Conservation (phyloP, 352 stramenopile genomes). For the Globisporangium cylindrosporum region DNA sequence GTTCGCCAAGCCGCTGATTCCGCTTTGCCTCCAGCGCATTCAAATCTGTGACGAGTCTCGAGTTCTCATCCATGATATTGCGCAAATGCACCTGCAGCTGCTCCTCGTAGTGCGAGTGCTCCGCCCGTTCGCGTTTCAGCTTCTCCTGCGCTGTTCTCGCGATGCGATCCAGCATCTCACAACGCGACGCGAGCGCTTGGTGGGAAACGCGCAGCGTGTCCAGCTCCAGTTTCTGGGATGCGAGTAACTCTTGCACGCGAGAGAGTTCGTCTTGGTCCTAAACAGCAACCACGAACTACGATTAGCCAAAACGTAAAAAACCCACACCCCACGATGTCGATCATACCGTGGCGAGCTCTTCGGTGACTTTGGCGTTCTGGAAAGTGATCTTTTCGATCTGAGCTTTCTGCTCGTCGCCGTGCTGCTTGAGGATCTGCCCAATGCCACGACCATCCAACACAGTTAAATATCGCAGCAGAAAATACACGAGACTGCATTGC, state of each 20-base stretch:
- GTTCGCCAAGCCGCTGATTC: conserved; percentile 11
- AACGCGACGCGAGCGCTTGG: conserved; percentile 36
- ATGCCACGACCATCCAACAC: neutral
- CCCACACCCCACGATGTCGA: neutral
- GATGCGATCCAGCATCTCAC: conserved; percentile 58
- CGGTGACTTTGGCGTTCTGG: neutral
- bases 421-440: neutral
- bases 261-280: conserved; percentile 27
- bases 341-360: neutral
- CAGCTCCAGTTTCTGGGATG: conserved; percentile 36
- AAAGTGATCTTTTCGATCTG: neutral
- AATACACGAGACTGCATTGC: neutral
- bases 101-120: conserved; percentile 47
- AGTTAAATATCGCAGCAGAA: neutral
- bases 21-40: conserved; percentile 32
- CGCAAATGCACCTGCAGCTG: conserved; percentile 45
- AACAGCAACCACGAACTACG: neutral
- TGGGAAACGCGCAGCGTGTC: conserved; percentile 31
- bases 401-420: neutral
- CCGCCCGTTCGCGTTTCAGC: conserved; percentile 43
- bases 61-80: conserved; percentile 47
- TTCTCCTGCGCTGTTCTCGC: conserved; percentile 57
- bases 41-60: conserved; percentile 34
- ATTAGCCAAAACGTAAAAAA: neutral
- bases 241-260: conserved; percentile 25